A percentile compares a stretch with the other conserved stretches of the same genome.
These are phyloP conservation scores for Oxyria digyna DNA, from an alignment of 148 eudicot genomes.

Conservation along the genomic window DNA sequence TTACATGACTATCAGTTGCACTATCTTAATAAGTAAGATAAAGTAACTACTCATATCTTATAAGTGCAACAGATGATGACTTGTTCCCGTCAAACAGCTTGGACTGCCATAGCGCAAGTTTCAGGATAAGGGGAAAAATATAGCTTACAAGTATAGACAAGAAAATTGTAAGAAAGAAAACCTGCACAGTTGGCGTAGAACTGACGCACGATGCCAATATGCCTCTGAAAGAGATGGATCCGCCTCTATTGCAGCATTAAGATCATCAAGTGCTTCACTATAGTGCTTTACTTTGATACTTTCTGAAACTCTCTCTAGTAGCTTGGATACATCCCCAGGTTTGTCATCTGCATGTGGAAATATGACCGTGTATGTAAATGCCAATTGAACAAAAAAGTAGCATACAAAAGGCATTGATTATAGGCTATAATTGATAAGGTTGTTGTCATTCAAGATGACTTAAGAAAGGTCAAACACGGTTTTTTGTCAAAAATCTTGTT, in stretches of 20 bases:
- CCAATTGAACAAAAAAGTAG: neutral
- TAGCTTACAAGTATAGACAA: neutral
- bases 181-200: conserved; percentile 86
- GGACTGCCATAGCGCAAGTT: neutral
- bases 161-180: conserved; percentile 8
- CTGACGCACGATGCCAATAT: conserved; percentile 66
- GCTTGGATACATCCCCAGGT: conserved; percentile 53
- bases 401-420: neutral
- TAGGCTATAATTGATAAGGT: neutral
- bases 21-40: neutral
- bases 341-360: conserved; percentile 3
- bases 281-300: conserved; percentile 76
- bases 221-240: conserved; percentile 88
- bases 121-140: neutral
- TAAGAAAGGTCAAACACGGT: neutral
- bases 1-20: neutral
- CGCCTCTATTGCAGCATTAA: conserved; percentile 93
- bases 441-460: neutral
- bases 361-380: neutral
- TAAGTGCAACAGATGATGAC: neutral
- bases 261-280: conserved; percentile 81
- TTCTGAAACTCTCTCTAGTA: conserved; percentile 64
- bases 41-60: neutral
- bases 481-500: neutral
- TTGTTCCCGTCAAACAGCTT: neutral